Base-by-base conservation (phyloP, 192 early-diverging fungal species). In the Coemansia sp. region DNA sequence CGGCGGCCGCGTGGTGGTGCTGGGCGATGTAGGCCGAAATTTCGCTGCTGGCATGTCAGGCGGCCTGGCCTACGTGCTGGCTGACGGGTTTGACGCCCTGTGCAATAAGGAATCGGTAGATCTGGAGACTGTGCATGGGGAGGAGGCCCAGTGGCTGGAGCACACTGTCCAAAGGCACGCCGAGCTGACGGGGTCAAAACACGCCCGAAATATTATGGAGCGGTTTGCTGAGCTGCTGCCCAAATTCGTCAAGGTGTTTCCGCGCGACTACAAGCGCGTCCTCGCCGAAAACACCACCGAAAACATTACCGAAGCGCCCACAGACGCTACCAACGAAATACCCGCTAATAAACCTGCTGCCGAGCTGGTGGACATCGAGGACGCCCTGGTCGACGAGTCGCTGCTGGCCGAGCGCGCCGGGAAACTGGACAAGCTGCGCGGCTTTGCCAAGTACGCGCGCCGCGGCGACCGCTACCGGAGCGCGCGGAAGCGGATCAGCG, bases 11-110 rank as follows among this genome's bases (percentile, higher is more conserved):
- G 91, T 93, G 41, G 86, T 99, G 34, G 88, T 99, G 36, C 85
- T 99, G 7, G 97, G 95, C 68, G 59, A 61, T 31, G 92, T 92
- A 21, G 97, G 97, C 11, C 90, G 95, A 73, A 99, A 99, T 88
- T 98, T 99, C 87, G 97, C 97, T 21, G 97, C 97, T 17, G 97
- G 97, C 77, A 99, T 99, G 97, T 90, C 88, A 69, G 97, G 97
- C 54, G 97, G 97, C 74, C 91, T 97, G 68, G 94, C 97, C 1
- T 99, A 99, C 75, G 88, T 99, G 4, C 82, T 96, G 33, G 95
- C 96, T 54, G 35, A 72, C 17, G 51, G 60, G 19, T 94, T 97
- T 75, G 77, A 74, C 50, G 75, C 65, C 48, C 88, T 87, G 67
- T 91, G 92, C 85, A 99, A 99, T 77, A 86, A 79, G 78, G 95